Base-by-base conservation (phyloP, 2,329 filamentous ascomycete genomes). In the Colletotrichum chrysophilum region DNA sequence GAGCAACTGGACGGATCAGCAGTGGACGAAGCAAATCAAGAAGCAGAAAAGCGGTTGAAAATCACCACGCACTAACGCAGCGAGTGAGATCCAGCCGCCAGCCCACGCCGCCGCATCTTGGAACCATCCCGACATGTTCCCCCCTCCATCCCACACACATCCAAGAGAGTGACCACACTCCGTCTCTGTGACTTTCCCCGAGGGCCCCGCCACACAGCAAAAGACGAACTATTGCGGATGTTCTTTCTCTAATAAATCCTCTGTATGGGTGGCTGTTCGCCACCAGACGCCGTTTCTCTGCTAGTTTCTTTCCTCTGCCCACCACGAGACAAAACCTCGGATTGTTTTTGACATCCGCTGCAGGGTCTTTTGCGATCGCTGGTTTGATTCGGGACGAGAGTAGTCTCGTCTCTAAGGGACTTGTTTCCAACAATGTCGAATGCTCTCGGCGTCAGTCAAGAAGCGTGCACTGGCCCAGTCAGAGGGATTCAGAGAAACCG, bases 51-150 rank as follows among this genome's bases (percentile, higher is more conserved):
- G n/a, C 12, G 32, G 24, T 30, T 30, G 30, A 21, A 36, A 32
- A 26, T 16, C 21, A 21, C 28, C 10, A 24, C 34, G 14, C 16
- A 38, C 55, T 52, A 48, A 55, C 34, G 32, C 70, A 60, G 24
- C 73, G 36, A 73, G 73, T 73, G 64, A 64, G 70, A 73, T 73
- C 43, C 56, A 73, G 73, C 70, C 70, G 73, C 26, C 64, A 58
- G 70, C 64, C 56, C 70, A 75, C 64, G 73, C 70, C 30, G 62
- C 56, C 64, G 70, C 70, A 75, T 75, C 65, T 73, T 76, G 66
- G 64, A 67, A 69, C 66, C 58, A 14, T 60, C 56, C 69, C 73
- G 66, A 64, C 66, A 60, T 58, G 66, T 16, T 14, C 12, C 66
- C 12, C 66, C 36, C 48, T 67, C 43, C 48, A 34, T 26, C 30